Conservation (phyloP, 108 stramenopile species). For the Fragilaria crotonensis region DNA sequence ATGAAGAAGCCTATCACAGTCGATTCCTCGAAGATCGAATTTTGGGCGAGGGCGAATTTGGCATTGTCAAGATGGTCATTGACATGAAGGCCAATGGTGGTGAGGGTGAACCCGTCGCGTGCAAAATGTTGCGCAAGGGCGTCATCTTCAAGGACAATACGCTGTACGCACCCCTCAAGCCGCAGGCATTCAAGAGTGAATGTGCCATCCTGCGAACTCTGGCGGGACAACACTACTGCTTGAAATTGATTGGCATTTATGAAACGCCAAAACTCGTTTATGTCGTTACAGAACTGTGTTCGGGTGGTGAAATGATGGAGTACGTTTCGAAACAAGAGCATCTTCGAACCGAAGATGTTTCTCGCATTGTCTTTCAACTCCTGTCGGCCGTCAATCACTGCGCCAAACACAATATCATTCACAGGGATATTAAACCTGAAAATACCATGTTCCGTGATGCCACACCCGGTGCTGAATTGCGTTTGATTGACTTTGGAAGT, state of each 20-base stretch:
- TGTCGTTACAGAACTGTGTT: conserved; percentile 69
- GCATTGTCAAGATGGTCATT: conserved; percentile 66
- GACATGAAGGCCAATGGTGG: conserved; percentile 36
- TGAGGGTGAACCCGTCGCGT: conserved; percentile 36
- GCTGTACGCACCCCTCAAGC: conserved; percentile 67
- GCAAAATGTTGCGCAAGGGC: conserved; percentile 69
- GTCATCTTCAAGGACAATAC: conserved; percentile 73
- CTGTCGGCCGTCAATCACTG: conserved; percentile 71
- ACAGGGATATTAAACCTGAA: conserved; percentile 56
- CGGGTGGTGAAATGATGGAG: conserved; percentile 81
- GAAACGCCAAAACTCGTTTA: conserved; percentile 53
- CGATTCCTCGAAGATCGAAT: conserved; percentile 55
- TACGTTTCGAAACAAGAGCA: conserved; percentile 45
- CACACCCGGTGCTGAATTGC: conserved; percentile 40
- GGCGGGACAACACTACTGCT: conserved; percentile 42
- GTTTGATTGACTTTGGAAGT: conserved; percentile 82
- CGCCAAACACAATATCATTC: conserved; percentile 48
- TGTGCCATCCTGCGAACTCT: conserved; percentile 62
- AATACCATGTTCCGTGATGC: conserved; percentile 49
- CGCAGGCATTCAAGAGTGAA: conserved; percentile 49
- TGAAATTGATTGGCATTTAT: conserved; percentile 47
- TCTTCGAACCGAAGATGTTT: conserved; percentile 75
- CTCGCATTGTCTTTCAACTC: conserved; percentile 71
- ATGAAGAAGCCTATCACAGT: conserved; percentile 52
- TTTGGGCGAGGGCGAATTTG: conserved; percentile 78